Conservation (phyloP, 257 asterid species). For the Scutellaria barbata region DNA sequence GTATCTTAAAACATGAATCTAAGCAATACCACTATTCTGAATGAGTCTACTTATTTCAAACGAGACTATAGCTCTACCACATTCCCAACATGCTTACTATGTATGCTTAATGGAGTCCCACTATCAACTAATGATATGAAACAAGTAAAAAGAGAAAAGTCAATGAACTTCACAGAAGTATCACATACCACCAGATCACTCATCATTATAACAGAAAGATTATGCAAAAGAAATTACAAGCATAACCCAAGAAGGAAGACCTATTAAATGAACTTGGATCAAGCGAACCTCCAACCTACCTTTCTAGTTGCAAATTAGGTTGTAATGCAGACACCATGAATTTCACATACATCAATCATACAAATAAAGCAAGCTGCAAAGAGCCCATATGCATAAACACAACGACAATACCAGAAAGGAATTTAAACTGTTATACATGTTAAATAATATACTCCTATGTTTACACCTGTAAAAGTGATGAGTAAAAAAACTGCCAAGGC, state of each 20-base stretch:
- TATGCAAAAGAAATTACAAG: neutral
- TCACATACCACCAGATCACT: conserved; percentile 6
- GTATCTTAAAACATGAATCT: too few relatives aligned
- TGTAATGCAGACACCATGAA: conserved; percentile 3
- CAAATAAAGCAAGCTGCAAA: conserved; percentile 27
- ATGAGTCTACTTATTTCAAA: too few relatives aligned
- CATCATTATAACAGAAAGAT: neutral
- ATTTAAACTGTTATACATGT: neutral
- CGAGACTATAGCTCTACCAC: too few relatives aligned
- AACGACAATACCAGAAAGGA: neutral
- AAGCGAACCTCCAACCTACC: neutral
- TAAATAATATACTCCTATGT: conserved; percentile 12
- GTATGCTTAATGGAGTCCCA: neutral
- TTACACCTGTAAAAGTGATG: conserved; percentile 73
- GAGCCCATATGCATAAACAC: conserved; percentile 17
- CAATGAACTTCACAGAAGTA: neutral
- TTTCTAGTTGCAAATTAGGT: neutral
- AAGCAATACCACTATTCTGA: too few relatives aligned
- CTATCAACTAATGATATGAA: neutral
- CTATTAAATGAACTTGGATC: neutral
- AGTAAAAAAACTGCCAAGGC: conserved; percentile 81
- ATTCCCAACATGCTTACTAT: neutral
- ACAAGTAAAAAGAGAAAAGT: neutral
- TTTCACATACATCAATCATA: neutral
- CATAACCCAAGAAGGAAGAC: neutral